Evolutionary conservation across 106 monocot genomes (phyloP).

Genomic region (Iris macrosiphon): DNA sequence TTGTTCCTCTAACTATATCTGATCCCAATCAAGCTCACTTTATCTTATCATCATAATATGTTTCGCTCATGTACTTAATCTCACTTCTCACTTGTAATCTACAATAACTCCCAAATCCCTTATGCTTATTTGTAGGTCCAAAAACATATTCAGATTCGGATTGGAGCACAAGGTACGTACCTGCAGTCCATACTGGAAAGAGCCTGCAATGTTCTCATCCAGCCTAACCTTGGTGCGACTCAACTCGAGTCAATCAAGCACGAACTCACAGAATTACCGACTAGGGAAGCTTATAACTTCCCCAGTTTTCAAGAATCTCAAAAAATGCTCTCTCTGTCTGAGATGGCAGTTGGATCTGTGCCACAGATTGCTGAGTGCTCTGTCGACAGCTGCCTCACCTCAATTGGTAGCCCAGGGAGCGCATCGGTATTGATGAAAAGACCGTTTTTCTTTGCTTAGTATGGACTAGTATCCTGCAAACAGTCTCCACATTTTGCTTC

Average conservation of each 20-base stretch:
- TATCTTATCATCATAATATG: no score
- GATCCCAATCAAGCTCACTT: no score
- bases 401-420: slow-evolving; percentile 7
- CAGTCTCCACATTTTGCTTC: no score
- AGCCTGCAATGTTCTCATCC: slow-evolving; percentile 33
- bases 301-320: slow-evolving; percentile 13
- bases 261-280: slow-evolving; percentile 12
- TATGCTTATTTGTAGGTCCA: slow-evolving; percentile 37
- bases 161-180: slow-evolving; percentile 80
- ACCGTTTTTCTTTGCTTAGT: slow-evolving; percentile 6
- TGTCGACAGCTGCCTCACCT: slow-evolving; percentile 34
- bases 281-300: slow-evolving; percentile 6
- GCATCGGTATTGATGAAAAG: slow-evolving; percentile 9
- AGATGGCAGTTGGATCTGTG: slow-evolving; percentile 3
- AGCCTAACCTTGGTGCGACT: not conserved
- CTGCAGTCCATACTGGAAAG: slow-evolving; percentile 83
- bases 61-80: no score
- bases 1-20: no score
- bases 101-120: not conserved
- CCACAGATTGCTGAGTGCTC: slow-evolving; percentile 28
- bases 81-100: no score
- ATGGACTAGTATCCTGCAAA: not conserved
- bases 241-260: not conserved
- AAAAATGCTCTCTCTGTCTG: slow-evolving; percentile 12
- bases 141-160: slow-evolving; percentile 70